A percentile compares a stretch with the other conserved stretches of the same genome.
phyloP scores from a whole-genome alignment of 2,329 filamentous ascomycete genomes.

The Claviceps fusiformis region DNA sequence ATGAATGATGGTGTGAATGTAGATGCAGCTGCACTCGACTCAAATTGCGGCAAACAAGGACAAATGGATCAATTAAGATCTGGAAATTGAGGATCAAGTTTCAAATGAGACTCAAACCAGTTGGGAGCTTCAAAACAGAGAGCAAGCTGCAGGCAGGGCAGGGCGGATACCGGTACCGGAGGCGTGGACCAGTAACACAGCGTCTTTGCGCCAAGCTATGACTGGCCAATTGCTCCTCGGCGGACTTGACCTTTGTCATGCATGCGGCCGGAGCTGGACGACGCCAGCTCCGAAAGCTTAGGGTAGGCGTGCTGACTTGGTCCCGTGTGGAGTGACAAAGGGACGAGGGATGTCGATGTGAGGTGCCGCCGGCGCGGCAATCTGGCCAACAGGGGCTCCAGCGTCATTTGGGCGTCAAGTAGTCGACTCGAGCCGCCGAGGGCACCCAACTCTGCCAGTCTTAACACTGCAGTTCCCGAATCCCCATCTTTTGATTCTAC shows the following conservation, averaged over 20 bases:
- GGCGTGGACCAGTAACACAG: not conserved
- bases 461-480: no score
- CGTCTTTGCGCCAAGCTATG: not conserved
- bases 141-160: no score
- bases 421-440: no score
- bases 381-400: slow-evolving; percentile 1
- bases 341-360: no score
- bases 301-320: not conserved
- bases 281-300: not conserved
- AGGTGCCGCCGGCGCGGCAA: not conserved
- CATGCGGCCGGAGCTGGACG: no score
- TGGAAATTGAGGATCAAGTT: no score
- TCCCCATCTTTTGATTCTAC: not conserved
- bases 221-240: not conserved
- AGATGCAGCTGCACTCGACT: not conserved
- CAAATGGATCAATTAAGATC: not conserved
- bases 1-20: not conserved
- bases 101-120: not conserved
- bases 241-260: no score
- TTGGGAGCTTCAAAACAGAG: not conserved
- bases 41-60: not conserved
- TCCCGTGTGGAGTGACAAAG: no score
- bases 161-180: slow-evolving; percentile 5
- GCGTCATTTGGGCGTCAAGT: not conserved
- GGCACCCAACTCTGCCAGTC: no score